A percentile compares a stretch with the other conserved stretches of the same genome.
Evolutionary conservation across 768 basidiomycete genomes (phyloP).

Genomic region (Termitomyces sp.): DNA sequence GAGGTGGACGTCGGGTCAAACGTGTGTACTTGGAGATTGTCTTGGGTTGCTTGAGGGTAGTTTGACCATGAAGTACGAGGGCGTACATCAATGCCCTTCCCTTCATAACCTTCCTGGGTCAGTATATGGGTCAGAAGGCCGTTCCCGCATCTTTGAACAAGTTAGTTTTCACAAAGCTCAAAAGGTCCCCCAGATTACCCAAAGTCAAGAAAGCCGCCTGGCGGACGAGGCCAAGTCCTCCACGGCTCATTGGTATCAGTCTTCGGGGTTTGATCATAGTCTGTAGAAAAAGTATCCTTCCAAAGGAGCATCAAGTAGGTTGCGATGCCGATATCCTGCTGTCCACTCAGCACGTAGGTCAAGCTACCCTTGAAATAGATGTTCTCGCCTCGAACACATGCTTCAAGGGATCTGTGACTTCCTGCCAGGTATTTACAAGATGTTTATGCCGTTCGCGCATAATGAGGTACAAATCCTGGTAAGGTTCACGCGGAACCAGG

Average conservation of each 20-base stretch:
- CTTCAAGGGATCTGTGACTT: constrained; percentile 81
- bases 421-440: constrained; percentile 69
- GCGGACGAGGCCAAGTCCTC: constrained; percentile 72
- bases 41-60: constrained; percentile 63
- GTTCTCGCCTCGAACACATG: constrained; percentile 79
- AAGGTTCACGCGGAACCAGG: constrained; percentile 66
- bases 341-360: background rate
- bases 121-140: constrained; percentile 90
- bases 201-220: constrained; percentile 84
- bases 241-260: constrained; percentile 39
- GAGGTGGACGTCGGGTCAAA: constrained; percentile 53
- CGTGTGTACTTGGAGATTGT: constrained; percentile 57
- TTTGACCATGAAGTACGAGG: constrained; percentile 79
- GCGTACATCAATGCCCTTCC: constrained; percentile 83
- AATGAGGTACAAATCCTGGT: constrained; percentile 86
- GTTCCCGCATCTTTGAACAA: constrained; percentile 70
- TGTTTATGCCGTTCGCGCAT: constrained; percentile 84
- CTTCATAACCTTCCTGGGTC: constrained; percentile 74
- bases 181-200: constrained; percentile 42
- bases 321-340: constrained; percentile 89
- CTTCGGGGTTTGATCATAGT: background rate
- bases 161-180: background rate
- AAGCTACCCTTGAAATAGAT: background rate
- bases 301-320: constrained; percentile 90
- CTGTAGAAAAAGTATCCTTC: constrained; percentile 57